phyloP scores from a whole-genome alignment of 192 early-diverging fungal genomes.

The Umbelopsis sp. region DNA sequence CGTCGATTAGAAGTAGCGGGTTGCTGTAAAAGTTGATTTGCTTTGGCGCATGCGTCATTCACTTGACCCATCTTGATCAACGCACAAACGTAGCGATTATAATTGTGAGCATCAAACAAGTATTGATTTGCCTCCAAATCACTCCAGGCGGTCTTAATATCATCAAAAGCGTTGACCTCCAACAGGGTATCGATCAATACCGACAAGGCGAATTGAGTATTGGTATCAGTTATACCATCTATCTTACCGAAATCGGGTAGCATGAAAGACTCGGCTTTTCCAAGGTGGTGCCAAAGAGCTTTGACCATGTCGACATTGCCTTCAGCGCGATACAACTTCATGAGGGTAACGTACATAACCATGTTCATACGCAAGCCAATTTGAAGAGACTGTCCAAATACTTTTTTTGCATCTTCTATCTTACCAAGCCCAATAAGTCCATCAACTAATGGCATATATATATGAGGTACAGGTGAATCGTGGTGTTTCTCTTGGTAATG shows the following conservation, averaged over 20 bases:
- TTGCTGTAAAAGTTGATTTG: conserved; percentile 3
- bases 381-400: conserved; percentile 46
- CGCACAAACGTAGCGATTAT: conserved; percentile 48
- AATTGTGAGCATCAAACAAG: conserved; percentile 54
- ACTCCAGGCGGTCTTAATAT: conserved; percentile 44
- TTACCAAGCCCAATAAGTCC: conserved; percentile 39
- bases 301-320: conserved; percentile 46
- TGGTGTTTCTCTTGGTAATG: not conserved
- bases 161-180: conserved; percentile 27
- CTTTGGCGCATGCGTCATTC: conserved; percentile 39
- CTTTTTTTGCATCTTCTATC: conserved; percentile 26
- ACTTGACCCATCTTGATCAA: conserved; percentile 36
- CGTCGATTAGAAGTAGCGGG: conserved; percentile 3
- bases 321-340: conserved; percentile 46
- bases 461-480: conserved; percentile 23
- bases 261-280: not conserved
- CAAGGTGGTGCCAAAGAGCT: conserved; percentile 45
- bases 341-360: conserved; percentile 44
- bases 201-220: conserved; percentile 43
- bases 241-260: not conserved
- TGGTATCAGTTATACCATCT: not conserved
- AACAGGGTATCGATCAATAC: conserved; percentile 47
- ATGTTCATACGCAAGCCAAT: conserved; percentile 35
- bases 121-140: conserved; percentile 35
- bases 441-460: conserved; percentile 50